phyloP scores from a whole-genome alignment of 371 early-diverging fungal genomes.

The Mortierella sp. region DNA sequence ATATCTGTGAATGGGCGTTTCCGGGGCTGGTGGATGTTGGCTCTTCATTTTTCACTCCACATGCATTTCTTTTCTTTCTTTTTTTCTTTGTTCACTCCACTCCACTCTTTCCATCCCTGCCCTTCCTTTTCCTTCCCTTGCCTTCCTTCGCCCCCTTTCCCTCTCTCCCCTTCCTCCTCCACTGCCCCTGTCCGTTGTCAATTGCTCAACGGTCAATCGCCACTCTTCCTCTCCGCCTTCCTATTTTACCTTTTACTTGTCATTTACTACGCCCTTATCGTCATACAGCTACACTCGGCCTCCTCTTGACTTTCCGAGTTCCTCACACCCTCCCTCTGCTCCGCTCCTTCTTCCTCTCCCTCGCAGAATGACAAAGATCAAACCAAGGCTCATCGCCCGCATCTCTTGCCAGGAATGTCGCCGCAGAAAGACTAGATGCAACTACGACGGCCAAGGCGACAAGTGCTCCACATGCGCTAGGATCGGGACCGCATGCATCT shows the following conservation, averaged over 20 bases:
- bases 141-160: neutral
- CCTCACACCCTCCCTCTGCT: too few relatives aligned
- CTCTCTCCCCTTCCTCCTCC: too few relatives aligned
- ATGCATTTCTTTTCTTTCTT: neutral
- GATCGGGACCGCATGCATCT: constrained; percentile 51
- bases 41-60: neutral
- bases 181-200: neutral
- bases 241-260: neutral
- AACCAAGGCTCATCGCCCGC: constrained; percentile 57
- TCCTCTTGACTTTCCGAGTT: neutral
- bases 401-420: constrained; percentile 58
- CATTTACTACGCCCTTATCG: neutral
- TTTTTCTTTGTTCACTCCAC: neutral
- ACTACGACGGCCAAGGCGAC: constrained; percentile 54
- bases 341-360: constrained; percentile 4
- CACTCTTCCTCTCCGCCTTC: neutral
- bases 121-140: too few relatives aligned
- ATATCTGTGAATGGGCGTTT: neutral
- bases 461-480: constrained; percentile 56
- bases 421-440: constrained; percentile 53
- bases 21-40: neutral
- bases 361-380: constrained; percentile 54
- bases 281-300: neutral
- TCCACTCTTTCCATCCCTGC: neutral
- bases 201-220: neutral